Evolutionary conservation across 306 rosid genomes (phyloP), one percentile per base, ranked within the genome.

Genomic region (Clitoria ternatea): DNA sequence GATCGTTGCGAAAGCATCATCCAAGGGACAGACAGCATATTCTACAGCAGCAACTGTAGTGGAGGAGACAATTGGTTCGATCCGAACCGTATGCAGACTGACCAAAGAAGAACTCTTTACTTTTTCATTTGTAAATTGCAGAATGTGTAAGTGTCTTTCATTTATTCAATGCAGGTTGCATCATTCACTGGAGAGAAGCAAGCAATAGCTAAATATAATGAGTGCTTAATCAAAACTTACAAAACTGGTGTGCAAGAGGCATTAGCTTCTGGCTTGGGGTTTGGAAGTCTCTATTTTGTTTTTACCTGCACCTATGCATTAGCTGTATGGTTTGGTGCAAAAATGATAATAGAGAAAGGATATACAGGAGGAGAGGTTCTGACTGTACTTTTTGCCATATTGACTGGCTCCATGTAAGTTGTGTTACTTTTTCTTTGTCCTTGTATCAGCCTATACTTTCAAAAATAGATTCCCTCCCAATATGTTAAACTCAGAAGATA

Each of bases 291-390:
- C n/a, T n/a, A n/a, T n/a, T n/a, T n/a, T n/a, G n/a, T n/a, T n/a
- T n/a, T n/a, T n/a, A n/a, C n/a, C n/a, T n/a, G n/a, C n/a, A n/a
- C n/a, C n/a, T n/a, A n/a, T n/a, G n/a, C 90, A 96, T 76, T 90
- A 74, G 96, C 88, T 2, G n/a, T 83, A 64, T 92, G 98, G 96
- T 88, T 53, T 50, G 96, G 98, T 3, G 96, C 78, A 36, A 92
- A 85, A 49, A 78, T 92, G 96, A 63, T 92, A 36, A 48, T 86
- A 47, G 88, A 90, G 67, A 90, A 73, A 85, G 92, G 90, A 57
- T 92, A 92, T 39, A 59, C 76, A 0, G 98, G 96, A 66, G 98
- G 98, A 20, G 82, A 83, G 17, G 85, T 86, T 61, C 59, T 92
- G 13, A 86, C 71, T 47, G 71, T 92, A 22, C 65, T 92, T 39